These are phyloP conservation scores for Metschnikowia dekortorum DNA, from an alignment of 805 yeast species.

Conservation along the genomic window DNA sequence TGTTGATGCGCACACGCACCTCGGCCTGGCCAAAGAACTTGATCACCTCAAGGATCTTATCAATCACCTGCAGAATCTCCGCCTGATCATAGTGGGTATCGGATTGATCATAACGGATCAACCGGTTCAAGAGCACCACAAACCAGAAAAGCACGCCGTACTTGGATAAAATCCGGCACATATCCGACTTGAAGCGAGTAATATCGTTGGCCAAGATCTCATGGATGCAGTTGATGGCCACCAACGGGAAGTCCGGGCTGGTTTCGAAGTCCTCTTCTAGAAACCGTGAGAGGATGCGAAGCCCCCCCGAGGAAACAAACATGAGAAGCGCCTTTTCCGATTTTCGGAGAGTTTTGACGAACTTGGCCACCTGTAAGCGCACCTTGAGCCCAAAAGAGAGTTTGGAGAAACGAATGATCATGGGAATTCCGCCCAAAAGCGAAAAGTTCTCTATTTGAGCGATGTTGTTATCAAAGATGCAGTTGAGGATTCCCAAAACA, in stretches of 20 bases:
- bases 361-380: conserved; percentile 34
- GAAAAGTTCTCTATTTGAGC: conserved; percentile 39
- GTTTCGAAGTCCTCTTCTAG: conserved; percentile 43
- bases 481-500: conserved; percentile 31
- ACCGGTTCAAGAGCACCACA: conserved; percentile 33
- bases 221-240: conserved; percentile 34
- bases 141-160: conserved; percentile 43
- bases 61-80: conserved; percentile 16
- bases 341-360: conserved; percentile 28
- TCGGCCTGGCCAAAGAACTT: conserved; percentile 44
- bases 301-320: conserved; percentile 45
- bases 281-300: conserved; percentile 40
- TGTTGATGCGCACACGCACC: conserved; percentile 37
- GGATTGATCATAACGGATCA: conserved; percentile 17
- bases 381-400: conserved; percentile 27
- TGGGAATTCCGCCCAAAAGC: conserved; percentile 41
- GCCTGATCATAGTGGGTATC: background rate
- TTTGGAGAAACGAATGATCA: conserved; percentile 34
- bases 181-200: conserved; percentile 37
- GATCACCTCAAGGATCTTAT: conserved; percentile 35
- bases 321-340: conserved; percentile 34
- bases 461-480: conserved; percentile 26
- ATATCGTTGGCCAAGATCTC: conserved; percentile 32
- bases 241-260: conserved; percentile 34
- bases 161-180: conserved; percentile 40